Evolutionary conservation across 345 rosid species (phyloP).

Genomic region (Stellera chamaejasme): DNA sequence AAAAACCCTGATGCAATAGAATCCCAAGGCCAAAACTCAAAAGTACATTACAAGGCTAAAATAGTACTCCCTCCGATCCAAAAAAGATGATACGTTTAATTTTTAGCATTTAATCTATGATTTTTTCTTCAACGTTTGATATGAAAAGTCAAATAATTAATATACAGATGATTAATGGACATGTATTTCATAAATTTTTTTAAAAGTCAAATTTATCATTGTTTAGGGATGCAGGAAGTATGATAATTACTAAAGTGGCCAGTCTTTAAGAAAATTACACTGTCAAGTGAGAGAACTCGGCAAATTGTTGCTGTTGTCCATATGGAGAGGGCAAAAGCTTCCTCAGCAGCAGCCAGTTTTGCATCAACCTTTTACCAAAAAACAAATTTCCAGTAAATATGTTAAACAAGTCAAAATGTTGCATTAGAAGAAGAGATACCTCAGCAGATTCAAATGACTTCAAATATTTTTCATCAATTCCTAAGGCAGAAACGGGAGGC

Average conservation of each 20-base stretch:
- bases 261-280: constrained; percentile 42
- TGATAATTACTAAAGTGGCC: constrained; percentile 6
- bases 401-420: not conserved
- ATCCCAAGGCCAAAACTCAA: too few relatives aligned
- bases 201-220: too few relatives aligned
- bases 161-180: too few relatives aligned
- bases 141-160: too few relatives aligned
- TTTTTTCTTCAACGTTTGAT: too few relatives aligned
- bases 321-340: constrained; percentile 77
- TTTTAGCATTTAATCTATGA: too few relatives aligned
- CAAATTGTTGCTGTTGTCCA: constrained; percentile 99
- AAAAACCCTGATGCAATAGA: too few relatives aligned
- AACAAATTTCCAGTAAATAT: constrained; percentile 15
- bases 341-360: constrained; percentile 81
- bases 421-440: constrained; percentile 34
- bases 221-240: too few relatives aligned
- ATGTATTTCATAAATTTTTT: too few relatives aligned
- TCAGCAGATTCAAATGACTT: constrained; percentile 47
- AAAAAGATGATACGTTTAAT: too few relatives aligned
- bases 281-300: constrained; percentile 84
- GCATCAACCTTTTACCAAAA: constrained; percentile 46
- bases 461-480: constrained; percentile 32
- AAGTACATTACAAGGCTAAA: too few relatives aligned
- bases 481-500: constrained; percentile 52
- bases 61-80: too few relatives aligned